Conservation (phyloP, 257 asterid species). For the Scutellaria barbata region DNA sequence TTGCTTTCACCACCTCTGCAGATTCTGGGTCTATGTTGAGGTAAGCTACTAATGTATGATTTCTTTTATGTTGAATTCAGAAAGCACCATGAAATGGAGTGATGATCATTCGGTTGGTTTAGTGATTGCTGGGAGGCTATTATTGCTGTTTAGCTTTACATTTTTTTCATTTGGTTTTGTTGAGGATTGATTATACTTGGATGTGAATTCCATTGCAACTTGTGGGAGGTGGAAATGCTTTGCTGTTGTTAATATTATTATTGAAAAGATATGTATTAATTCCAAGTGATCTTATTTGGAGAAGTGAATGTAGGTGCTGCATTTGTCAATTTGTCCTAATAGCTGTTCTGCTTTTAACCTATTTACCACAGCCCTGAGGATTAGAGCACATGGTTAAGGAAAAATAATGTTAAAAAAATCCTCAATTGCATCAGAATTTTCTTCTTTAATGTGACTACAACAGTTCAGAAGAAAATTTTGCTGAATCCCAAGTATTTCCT, state of each 20-base stretch:
- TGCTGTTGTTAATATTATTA: slow-evolving; percentile 4
- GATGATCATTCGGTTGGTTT: slow-evolving; percentile 3
- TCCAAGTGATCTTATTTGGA: slow-evolving; percentile 16
- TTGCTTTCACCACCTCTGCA: slow-evolving; percentile 39
- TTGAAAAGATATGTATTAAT: background rate
- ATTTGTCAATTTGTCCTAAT: background rate
- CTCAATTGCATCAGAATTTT: background rate
- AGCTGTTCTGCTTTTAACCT: background rate
- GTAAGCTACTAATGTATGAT: slow-evolving; percentile 46
- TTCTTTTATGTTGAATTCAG: slow-evolving; percentile 5
- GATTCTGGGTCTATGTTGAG: slow-evolving; percentile 47
- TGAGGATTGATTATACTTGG: background rate
- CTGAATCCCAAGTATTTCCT: background rate
- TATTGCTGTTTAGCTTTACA: background rate
- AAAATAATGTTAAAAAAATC: background rate
- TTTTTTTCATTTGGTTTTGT: background rate
- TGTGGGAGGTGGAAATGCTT: background rate
- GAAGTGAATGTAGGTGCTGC: slow-evolving; percentile 7
- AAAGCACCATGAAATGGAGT: slow-evolving; percentile 1
- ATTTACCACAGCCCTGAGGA: background rate
- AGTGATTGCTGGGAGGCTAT: slow-evolving; percentile 19
- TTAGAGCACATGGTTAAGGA: background rate
- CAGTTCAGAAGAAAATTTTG: background rate
- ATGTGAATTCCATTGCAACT: slow-evolving; percentile 7
- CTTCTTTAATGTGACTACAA: background rate